Conservation (phyloP, 257 asterid species). For the Ajuga chamaepitys region DNA sequence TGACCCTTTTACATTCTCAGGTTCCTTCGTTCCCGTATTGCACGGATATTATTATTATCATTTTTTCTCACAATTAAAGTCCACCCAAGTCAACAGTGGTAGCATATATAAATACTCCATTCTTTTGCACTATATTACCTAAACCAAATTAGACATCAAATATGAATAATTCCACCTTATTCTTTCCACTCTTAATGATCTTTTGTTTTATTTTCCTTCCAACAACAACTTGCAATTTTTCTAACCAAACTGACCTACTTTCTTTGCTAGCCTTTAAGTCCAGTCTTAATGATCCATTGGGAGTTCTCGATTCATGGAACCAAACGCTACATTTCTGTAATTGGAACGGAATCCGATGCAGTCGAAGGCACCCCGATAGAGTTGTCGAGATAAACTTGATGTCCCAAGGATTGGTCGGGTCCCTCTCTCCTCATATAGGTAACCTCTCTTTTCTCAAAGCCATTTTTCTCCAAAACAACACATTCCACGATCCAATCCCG, state of each 20-base stretch:
- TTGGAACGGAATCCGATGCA: not conserved
- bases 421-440: not conserved
- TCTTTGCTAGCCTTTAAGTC: not conserved
- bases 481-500: not conserved
- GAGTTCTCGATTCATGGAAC: not conserved
- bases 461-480: not conserved
- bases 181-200: too few species aligned
- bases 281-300: not conserved
- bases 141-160: not conserved
- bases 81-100: too few species aligned
- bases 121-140: too few species aligned
- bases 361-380: not conserved
- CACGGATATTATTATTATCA: too few species aligned
- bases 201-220: not conserved
- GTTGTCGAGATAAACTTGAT: not conserved
- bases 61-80: too few species aligned
- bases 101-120: too few species aligned
- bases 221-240: not conserved
- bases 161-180: too few species aligned
- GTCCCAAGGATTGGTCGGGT: not conserved
- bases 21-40: too few species aligned
- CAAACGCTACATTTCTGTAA: not conserved
- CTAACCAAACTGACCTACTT: not conserved
- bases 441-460: not conserved
- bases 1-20: too few species aligned